phyloP scores from a whole-genome alignment of 805 yeast genomes.

The Komagataella phaffii region DNA sequence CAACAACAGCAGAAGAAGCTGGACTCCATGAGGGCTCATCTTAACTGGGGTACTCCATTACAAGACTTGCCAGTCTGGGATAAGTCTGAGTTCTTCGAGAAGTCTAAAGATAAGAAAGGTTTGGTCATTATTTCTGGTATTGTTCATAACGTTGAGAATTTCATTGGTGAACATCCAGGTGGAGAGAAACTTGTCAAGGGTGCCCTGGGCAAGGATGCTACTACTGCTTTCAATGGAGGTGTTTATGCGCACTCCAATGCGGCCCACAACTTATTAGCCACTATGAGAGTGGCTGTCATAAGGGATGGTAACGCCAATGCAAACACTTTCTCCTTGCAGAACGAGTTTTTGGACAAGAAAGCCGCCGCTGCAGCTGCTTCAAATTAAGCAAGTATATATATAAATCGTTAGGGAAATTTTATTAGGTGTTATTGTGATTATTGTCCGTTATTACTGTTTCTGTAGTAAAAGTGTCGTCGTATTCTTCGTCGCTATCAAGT shows the following conservation, averaged over 20 bases:
- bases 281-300: conserved; percentile 72
- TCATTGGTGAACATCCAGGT: conserved; percentile 89
- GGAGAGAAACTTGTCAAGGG: conserved; percentile 68
- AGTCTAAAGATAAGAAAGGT: conserved; percentile 20
- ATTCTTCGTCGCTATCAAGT: not conserved
- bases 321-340: conserved; percentile 39
- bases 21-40: conserved; percentile 60
- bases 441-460: not conserved
- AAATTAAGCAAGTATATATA: not conserved
- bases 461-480: not conserved
- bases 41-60: conserved; percentile 92
- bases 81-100: conserved; percentile 27
- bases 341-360: conserved; percentile 5
- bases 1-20: conserved; percentile 75
- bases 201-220: conserved; percentile 87
- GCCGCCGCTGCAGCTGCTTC: not conserved
- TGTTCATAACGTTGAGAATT: conserved; percentile 87
- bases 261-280: conserved; percentile 79
- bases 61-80: conserved; percentile 63
- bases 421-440: not conserved
- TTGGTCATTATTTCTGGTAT: conserved; percentile 81
- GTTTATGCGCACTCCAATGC: conserved; percentile 91
- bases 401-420: not conserved
- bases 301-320: conserved; percentile 49
- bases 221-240: conserved; percentile 90